Conservation (phyloP, 208 protist species). For the Trypanosomatidae sp. region DNA sequence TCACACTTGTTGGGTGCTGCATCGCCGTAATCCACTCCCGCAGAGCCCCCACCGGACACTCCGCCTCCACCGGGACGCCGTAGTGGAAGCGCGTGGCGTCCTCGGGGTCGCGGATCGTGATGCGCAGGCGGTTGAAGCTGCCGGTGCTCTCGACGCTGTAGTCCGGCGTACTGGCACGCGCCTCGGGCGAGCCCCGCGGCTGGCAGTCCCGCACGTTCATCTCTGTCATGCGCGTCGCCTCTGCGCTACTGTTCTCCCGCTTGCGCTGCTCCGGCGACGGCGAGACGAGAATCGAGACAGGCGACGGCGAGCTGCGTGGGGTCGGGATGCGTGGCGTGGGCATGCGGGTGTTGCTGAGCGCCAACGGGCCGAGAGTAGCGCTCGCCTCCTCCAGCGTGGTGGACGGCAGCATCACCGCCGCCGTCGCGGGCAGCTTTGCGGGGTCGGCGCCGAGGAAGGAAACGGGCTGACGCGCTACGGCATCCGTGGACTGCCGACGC, state of each 20-base stretch:
- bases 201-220: not conserved
- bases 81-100: conserved; percentile 41
- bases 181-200: not conserved
- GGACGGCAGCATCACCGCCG: not conserved
- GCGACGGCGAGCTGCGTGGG: conserved; percentile 3
- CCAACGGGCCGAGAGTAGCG: conserved; percentile 5
- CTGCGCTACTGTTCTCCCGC: conserved; percentile 5
- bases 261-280: conserved; percentile 11
- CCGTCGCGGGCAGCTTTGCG: not conserved
- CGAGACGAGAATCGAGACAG: conserved; percentile 23
- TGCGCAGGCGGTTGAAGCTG: conserved; percentile 30
- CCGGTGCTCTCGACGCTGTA: conserved; percentile 29
- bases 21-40: conserved; percentile 47
- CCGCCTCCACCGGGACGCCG: conserved; percentile 44
- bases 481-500: not conserved
- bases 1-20: not conserved
- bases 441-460: conserved; percentile 19
- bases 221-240: not conserved
- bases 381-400: conserved; percentile 11
- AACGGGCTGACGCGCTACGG: conserved; percentile 17
- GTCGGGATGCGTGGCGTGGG: conserved; percentile 19
- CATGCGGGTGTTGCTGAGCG: conserved; percentile 22
- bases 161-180: conserved; percentile 4
- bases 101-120: conserved; percentile 42
- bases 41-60: conserved; percentile 42